phyloP scores from a whole-genome alignment of 192 early-diverging fungal species.

The Polychytrium aggregatum region DNA sequence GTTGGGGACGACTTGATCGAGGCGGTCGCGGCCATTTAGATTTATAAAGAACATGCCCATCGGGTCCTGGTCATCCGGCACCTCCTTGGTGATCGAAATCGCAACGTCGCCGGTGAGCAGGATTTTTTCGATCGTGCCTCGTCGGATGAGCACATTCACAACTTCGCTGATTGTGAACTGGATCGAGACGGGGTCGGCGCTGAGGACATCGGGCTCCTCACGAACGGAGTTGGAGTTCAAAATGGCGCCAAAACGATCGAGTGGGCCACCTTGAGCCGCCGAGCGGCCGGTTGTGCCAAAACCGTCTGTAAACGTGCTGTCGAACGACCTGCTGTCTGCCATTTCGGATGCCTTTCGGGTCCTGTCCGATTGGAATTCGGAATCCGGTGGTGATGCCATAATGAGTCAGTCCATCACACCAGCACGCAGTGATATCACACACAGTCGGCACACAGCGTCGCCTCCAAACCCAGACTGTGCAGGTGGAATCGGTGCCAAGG shows the following conservation, averaged over 20 bases:
- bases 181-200: constrained; percentile 3
- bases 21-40: too few relatives aligned
- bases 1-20: constrained; percentile 24
- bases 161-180: constrained; percentile 18
- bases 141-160: constrained; percentile 23
- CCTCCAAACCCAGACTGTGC: constrained; percentile 4
- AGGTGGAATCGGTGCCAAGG: constrained; percentile 9
- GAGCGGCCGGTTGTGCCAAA: background rate
- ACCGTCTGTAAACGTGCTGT: background rate
- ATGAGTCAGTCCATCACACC: too few relatives aligned
- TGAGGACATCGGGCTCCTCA: background rate
- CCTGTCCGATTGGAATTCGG: too few relatives aligned
- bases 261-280: background rate
- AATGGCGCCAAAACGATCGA: background rate
- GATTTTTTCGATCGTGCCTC: constrained; percentile 23
- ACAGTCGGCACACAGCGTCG: background rate
- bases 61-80: too few relatives aligned
- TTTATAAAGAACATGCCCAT: too few relatives aligned
- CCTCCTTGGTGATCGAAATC: too few relatives aligned
- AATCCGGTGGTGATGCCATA: too few relatives aligned
- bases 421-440: background rate
- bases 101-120: constrained; percentile 30
- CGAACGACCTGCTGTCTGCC: too few relatives aligned
- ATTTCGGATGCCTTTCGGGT: too few relatives aligned
- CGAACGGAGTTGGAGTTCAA: background rate